Base-by-base conservation (phyloP, 805 yeast species). In the Metschnikowia gelsemii region DNA sequence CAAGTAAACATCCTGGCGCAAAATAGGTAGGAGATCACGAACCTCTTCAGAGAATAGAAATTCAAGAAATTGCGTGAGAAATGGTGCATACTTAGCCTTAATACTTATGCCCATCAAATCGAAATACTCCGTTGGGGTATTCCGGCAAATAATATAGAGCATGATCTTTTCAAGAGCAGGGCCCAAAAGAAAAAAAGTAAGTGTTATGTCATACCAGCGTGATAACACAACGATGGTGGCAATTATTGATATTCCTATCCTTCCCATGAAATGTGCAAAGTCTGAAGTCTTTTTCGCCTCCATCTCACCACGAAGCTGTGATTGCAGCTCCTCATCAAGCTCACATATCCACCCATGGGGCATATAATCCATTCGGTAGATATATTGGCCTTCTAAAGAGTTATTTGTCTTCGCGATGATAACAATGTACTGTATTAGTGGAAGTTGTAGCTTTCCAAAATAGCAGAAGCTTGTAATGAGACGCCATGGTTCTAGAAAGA, bases 71-170 rank as follows among this genome's bases (percentile, higher is more conserved):
- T 40, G 45, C n/a, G 45, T 45, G 8, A 47, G 40, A 25, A 52
- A 64, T 2, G 79, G 79, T 17, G 70, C 43, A 49, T 75, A 73
- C 21, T 70, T 64, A 2, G 76, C 70, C 18, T 61, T 56, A 29
- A 76, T 60, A 33, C 68, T 48, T 4, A 78, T 35, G 5, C 78
- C 73, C 45, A 75, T 50, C 22, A 75, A 46, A 4, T 66, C 51
- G 14, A 76, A 49, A 25, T 62, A 60, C 12, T 62, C 59, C 25
- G 65, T 64, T 3, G 78, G 76, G 43, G 69, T 64, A 14, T 70
- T 65, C 21, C 78, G 62, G 3, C 79, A 65, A 71, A 78, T 69
- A 21, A 78, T 57, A 48, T 73, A 78, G 7, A 69, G 52, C 31
- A 78, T 45, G 5, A 61, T 52, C 21, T 61, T 63, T 28, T 57